These are phyloP conservation scores for Medakamo hakoo DNA, from an alignment of 139 green algal species.

Conservation along the genomic window DNA sequence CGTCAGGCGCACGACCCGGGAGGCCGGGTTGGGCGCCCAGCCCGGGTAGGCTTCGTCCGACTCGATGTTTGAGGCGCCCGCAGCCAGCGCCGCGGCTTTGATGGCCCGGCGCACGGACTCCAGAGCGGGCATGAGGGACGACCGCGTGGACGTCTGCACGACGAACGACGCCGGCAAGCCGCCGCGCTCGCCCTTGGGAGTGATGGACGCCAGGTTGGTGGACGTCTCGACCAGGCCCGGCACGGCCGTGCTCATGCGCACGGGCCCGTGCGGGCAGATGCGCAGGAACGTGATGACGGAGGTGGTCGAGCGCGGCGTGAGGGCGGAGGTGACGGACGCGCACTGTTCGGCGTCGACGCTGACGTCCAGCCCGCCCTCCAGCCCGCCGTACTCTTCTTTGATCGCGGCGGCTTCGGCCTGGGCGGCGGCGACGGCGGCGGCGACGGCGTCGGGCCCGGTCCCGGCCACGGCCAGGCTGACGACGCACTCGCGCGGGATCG, in stretches of 20 bases:
- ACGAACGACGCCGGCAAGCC: constrained; percentile 1
- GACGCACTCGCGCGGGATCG: constrained; percentile 37
- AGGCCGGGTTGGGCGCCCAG: constrained; percentile 39
- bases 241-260: constrained; percentile 41
- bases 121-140: constrained; percentile 30
- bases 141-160: constrained; percentile 37
- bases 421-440: constrained; percentile 7
- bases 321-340: too few species aligned
- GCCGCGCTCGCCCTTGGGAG: neutral
- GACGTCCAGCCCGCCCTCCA: constrained; percentile 24
- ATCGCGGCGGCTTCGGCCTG: constrained; percentile 4
- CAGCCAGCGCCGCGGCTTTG: constrained; percentile 10
- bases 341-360: neutral
- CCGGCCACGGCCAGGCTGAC: constrained; percentile 20
- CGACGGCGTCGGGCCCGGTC: constrained; percentile 10
- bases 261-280: constrained; percentile 40
- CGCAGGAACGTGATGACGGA: constrained; percentile 32
- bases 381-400: constrained; percentile 30
- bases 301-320: neutral
- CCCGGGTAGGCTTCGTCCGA: constrained; percentile 45
- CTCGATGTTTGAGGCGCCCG: constrained; percentile 7
- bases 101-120: constrained; percentile 23
- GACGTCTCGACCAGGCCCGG: constrained; percentile 51
- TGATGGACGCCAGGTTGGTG: constrained; percentile 48
- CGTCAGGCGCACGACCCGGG: constrained; percentile 24